Conservation (phyloP, 1,139 yeast species). For the Citeromyces hawaiiensis region DNA sequence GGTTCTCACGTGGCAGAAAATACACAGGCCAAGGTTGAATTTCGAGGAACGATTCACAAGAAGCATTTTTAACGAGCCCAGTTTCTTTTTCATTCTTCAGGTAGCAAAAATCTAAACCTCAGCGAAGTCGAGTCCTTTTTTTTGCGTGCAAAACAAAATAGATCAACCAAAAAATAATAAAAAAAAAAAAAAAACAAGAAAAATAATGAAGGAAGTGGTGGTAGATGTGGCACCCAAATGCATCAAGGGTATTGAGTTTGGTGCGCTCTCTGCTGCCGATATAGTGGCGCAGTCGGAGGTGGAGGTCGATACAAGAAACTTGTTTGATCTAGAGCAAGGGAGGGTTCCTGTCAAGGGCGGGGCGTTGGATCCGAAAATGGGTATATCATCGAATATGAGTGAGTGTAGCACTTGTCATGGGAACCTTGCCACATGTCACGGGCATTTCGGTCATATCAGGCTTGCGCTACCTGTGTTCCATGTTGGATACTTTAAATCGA, state of each 20-base stretch:
- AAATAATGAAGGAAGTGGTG: slow-evolving; percentile 54
- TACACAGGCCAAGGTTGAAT: too few relatives aligned
- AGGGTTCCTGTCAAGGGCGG: slow-evolving; percentile 71
- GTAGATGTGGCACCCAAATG: slow-evolving; percentile 82
- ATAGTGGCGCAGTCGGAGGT: slow-evolving; percentile 91
- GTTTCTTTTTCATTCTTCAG: too few relatives aligned
- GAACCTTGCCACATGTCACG: slow-evolving; percentile 87
- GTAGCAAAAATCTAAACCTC: too few relatives aligned
- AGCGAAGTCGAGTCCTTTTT: too few relatives aligned
- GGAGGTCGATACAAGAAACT: slow-evolving; percentile 82
- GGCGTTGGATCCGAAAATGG: slow-evolving; percentile 88
- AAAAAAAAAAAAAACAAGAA: neutral
- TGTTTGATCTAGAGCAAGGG: slow-evolving; percentile 83
- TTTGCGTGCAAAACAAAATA: neutral
- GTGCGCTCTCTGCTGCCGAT: slow-evolving; percentile 83
- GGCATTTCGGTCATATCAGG: slow-evolving; percentile 93
- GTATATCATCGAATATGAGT: slow-evolving; percentile 73
- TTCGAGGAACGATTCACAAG: too few relatives aligned
- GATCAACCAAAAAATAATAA: neutral
- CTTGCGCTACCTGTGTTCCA: slow-evolving; percentile 94
- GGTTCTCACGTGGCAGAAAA: too few relatives aligned
- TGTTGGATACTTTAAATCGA: slow-evolving; percentile 91
- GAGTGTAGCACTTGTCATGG: slow-evolving; percentile 93
- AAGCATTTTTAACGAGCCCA: too few relatives aligned
- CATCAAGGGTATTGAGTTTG: slow-evolving; percentile 84